Evolutionary conservation across 2,329 filamentous ascomycete species (phyloP).

Genomic region (Trichoderma sp.): DNA sequence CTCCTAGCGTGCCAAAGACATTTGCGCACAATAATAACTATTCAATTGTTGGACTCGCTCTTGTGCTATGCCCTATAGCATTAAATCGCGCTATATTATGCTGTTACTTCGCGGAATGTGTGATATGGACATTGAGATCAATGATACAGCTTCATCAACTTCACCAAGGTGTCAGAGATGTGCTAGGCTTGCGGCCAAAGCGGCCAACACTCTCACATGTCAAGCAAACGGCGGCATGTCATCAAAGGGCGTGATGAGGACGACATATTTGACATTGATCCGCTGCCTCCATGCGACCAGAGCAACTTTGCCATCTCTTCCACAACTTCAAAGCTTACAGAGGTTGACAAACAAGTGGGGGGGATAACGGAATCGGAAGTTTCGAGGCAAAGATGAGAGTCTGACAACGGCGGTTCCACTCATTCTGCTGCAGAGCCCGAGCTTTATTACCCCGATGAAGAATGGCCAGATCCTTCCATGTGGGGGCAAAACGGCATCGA

Average conservation of each 20-base stretch:
- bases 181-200: background rate
- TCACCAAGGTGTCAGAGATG: background rate
- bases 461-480: conserved; percentile 7
- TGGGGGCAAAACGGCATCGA: background rate
- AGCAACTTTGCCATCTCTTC: background rate
- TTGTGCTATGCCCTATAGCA: background rate
- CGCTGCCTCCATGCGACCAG: background rate
- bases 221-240: conserved; percentile 17
- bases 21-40: background rate
- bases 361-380: conserved; percentile 2
- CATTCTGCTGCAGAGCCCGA: conserved; percentile 21
- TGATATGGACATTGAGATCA: background rate
- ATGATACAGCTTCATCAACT: background rate
- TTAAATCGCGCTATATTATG: background rate
- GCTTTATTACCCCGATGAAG: conserved; percentile 22
- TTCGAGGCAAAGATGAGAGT: background rate
- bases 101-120: background rate
- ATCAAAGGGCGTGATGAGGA: conserved; percentile 17
- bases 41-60: background rate
- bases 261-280: conserved; percentile 22
- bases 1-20: background rate
- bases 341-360: background rate
- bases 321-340: background rate
- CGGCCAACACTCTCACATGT: background rate
- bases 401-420: background rate